Evolutionary conservation across 108 stramenopile genomes (phyloP), one percentile per base, ranked within the genome.

Genomic region (Phaeodactylum tricornutum): DNA sequence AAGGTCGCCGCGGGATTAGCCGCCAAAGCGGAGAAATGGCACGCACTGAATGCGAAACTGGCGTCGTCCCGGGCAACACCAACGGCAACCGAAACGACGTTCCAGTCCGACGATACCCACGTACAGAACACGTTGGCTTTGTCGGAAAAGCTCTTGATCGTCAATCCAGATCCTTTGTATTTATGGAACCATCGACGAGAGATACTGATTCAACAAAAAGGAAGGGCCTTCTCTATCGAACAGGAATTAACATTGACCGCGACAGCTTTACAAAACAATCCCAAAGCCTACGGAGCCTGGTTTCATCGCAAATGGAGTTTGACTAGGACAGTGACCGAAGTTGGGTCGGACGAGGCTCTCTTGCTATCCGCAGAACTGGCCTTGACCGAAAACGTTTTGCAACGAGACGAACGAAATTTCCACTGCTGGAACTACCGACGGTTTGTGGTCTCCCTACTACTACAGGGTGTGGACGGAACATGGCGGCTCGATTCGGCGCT

Each of bases 401-500:
- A 59, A 22, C 41, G 74, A 9, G 98, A 99, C 61, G 92, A 95
- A 56, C 71, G 98, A 16, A 99, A 99, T 50, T 99, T 99, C 60
- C 98, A 99, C 59, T 96, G 96, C 57, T 97, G 94, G 92, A 96
- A 96, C 53, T 96, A 96, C 64, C 92, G 98, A 17, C 69, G 94
- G 31, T 93, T 80, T 55, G 59, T 91, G 2, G 84, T 92, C 5
- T 61, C 25, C 20, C 8, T 42, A 6, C 9, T 30, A 4, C 26
- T 38, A 20, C 19, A 41, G 39, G 39, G 39, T 41, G 14, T 20
- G 16, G 5, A 15, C 21, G 47, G 53, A 26, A 17, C 22, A 37
- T 43, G 39, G 39, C 16, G 39, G 39, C 19, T 41, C 6, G 39
- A 41, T 5, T 5, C 39, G 14, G 14, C 16, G 8, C 19, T n/a